These are phyloP conservation scores for Lomentospora prolificans DNA, from an alignment of 2,329 filamentous ascomycete genomes.

Conservation along the genomic window DNA sequence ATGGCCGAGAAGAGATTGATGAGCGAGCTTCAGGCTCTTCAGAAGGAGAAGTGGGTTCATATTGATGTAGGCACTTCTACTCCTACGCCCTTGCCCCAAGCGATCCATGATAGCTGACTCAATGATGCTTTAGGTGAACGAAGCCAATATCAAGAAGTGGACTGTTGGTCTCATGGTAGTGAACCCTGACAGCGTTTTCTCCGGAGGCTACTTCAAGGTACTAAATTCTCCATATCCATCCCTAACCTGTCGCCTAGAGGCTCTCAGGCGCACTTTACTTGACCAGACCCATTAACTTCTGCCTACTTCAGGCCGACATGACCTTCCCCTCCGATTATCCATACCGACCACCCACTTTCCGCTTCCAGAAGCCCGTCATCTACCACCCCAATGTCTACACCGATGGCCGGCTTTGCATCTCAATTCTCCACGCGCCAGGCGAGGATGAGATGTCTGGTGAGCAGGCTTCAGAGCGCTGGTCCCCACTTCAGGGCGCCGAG, in stretches of 20 bases:
- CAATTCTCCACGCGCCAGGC: slow-evolving; percentile 85
- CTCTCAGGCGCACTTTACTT: too few relatives aligned
- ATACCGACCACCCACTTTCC: slow-evolving; percentile 79
- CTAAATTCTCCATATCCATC: slow-evolving; percentile 12
- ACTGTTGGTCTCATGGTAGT: slow-evolving; percentile 81
- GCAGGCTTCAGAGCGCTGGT: slow-evolving; percentile 83
- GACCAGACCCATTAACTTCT: too few relatives aligned
- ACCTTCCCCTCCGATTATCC: slow-evolving; percentile 83
- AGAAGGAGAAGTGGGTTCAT: slow-evolving; percentile 88
- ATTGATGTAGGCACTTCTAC: slow-evolving; percentile 55
- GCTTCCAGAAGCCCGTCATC: slow-evolving; percentile 64
- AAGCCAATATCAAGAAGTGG: slow-evolving; percentile 83
- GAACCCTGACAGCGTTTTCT: slow-evolving; percentile 84
- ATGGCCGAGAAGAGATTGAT: slow-evolving; percentile 67
- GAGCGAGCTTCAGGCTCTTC: slow-evolving; percentile 73
- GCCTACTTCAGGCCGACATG: slow-evolving; percentile 61
- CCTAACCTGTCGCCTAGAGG: neutral
- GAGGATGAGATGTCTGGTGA: slow-evolving; percentile 92
- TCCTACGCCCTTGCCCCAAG: neutral
- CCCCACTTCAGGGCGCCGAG: slow-evolving; percentile 85
- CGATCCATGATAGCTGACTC: neutral
- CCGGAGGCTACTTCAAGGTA: slow-evolving; percentile 82
- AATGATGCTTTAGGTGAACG: slow-evolving; percentile 48
- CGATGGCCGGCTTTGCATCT: slow-evolving; percentile 89
- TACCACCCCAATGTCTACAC: slow-evolving; percentile 91